Evolutionary conservation across 2,329 filamentous ascomycete genomes (phyloP), one percentile per base, ranked within the genome.

Genomic region (Talaromyces sp.): DNA sequence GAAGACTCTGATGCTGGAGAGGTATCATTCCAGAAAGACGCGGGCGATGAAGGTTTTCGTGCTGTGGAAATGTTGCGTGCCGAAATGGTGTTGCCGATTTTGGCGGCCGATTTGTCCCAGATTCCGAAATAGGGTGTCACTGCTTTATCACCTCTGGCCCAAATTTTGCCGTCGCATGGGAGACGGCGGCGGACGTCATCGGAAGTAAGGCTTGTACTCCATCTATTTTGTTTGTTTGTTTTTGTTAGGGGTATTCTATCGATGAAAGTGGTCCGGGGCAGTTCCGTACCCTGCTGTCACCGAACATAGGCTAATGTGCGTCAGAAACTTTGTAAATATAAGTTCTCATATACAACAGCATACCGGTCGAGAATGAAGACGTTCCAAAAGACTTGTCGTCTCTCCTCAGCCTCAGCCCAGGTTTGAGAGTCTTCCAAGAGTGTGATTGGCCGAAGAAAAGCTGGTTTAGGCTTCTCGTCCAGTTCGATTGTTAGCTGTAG

Each of bases 41-140:
- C 49, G 17, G 49, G 25, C 4, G 49, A 53, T 9, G 49, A 25
- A 25, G 49, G 49, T 30, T 22, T 30, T 62, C 57, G 22, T 62
- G 55, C 3, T 64, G 58, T 55, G 47, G 53, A 63, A 19, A 78
- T 44, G 39, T 19, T 44, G 8, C 19, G 19, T 44, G 39, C 8
- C 0, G 76, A 70, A 1, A 79, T 74, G 0, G 73, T 73, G 4
- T 75, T 77, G 3, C 75, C 77, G 10, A 78, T 76, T 25, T 70
- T 73, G 5, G 70, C 77, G 0, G 70, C 69, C 0, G 77, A 77
- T 5, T 71, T 69, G 42, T 81, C 78, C 73, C 77, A 79, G 10
- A 81, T 79, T 1, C 78, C 77, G n/a, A 81, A 79, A 59, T 73
- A 81, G 0, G 79, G 78, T 0, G 79, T 79, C 1, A 66, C 61